phyloP scores from a whole-genome alignment of 2,329 filamentous ascomycete species.

The Colletotrichum orchidophilum region DNA sequence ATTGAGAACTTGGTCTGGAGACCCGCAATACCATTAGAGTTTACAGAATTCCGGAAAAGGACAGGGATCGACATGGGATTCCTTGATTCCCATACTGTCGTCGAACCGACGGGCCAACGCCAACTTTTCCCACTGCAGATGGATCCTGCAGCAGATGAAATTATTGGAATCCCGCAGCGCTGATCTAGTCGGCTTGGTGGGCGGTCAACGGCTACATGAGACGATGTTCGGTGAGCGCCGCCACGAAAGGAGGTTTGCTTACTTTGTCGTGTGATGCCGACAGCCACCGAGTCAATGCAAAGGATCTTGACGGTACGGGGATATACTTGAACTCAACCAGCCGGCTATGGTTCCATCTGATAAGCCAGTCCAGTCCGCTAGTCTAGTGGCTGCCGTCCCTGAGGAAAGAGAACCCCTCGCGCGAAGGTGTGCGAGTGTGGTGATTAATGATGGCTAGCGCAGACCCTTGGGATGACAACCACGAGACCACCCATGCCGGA shows the following conservation, averaged over 20 bases:
- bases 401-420: background rate
- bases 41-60: conserved; percentile 14
- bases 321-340: background rate
- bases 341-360: background rate
- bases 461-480: background rate
- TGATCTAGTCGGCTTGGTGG: background rate
- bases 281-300: background rate
- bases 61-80: conserved; percentile 31
- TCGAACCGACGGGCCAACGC: conserved; percentile 10
- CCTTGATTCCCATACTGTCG: conserved; percentile 28
- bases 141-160: conserved; percentile 13
- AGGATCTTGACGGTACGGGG: background rate
- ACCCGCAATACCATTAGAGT: conserved; percentile 31
- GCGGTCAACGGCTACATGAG: conserved; percentile 5
- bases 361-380: background rate
- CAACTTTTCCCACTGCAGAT: conserved; percentile 6
- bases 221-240: conserved; percentile 15
- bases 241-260: background rate
- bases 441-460: conserved; percentile 9
- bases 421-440: background rate
- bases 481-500: conserved; percentile 1
- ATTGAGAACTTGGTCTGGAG: conserved; percentile 25
- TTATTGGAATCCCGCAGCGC: conserved; percentile 27
- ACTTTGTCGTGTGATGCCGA: conserved; percentile 4
- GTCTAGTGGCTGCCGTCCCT: background rate